Percentiles rank a stretch among this genome's conserved stretches.
phyloP scores from a whole-genome alignment of 2,329 filamentous ascomycete species.

The Penicillium sp. region DNA sequence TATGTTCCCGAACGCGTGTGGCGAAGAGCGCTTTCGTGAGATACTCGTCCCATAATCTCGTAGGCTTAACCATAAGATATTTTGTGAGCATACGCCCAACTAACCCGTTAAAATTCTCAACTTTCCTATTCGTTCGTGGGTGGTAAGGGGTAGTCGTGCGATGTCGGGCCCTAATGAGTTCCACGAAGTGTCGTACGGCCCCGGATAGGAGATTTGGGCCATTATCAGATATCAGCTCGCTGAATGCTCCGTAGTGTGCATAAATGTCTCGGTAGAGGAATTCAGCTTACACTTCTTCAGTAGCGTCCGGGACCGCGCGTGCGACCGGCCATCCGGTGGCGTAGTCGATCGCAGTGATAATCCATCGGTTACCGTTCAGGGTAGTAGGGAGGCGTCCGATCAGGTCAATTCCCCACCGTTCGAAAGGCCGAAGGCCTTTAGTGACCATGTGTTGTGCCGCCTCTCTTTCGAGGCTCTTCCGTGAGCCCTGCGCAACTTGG shows the following conservation, averaged over 20 bases:
- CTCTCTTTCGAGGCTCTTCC: background rate
- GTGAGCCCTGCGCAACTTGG: background rate
- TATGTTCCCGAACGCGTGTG: no score
- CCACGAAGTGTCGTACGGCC: background rate
- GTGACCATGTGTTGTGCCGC: background rate
- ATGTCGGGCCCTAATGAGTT: background rate
- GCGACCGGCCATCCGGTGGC: no score
- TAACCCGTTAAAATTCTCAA: slow-evolving; percentile 6
- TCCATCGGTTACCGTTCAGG: background rate
- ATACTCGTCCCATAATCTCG: no score
- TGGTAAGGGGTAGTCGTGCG: background rate
- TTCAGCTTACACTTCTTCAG: background rate
- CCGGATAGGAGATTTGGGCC: background rate
- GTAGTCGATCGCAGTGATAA: slow-evolving; percentile 1
- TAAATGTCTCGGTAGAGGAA: background rate
- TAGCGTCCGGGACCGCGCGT: background rate
- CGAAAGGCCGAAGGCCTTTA: background rate
- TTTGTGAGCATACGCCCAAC: no score
- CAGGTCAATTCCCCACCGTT: background rate
- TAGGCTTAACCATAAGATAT: no score
- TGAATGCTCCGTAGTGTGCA: no score
- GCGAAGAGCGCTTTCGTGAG: no score
- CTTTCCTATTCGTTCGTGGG: slow-evolving; percentile 6
- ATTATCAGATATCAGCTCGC: background rate
- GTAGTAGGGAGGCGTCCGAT: background rate